phyloP scores from a whole-genome alignment of 495 filamentous ascomycete species.

The Aspergillus sparsus region DNA sequence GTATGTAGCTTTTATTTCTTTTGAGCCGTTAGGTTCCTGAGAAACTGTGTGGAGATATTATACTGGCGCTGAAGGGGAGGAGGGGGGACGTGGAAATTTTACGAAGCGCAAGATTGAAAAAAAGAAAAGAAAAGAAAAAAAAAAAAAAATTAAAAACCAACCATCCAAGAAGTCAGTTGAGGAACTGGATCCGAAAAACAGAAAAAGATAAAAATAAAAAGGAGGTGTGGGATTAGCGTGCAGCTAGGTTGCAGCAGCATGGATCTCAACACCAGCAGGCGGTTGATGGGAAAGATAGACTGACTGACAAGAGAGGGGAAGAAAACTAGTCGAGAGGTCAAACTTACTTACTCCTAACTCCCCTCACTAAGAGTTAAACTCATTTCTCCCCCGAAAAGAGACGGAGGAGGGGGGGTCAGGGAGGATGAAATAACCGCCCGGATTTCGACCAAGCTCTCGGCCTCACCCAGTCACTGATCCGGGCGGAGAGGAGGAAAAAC shows the following conservation, averaged over 20 bases:
- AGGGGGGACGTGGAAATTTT: neutral
- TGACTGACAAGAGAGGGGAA: slow-evolving; percentile 5
- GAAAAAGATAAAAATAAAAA: slow-evolving; percentile 13
- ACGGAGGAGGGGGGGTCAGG: neutral
- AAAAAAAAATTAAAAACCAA: slow-evolving; percentile 7
- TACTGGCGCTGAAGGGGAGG: neutral
- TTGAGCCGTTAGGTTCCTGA: neutral
- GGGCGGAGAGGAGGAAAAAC: neutral
- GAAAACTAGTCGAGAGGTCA: slow-evolving; percentile 3
- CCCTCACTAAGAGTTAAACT: no score
- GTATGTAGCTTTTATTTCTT: neutral
- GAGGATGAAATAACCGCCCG: slow-evolving; percentile 1
- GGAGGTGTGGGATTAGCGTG: slow-evolving; percentile 19
- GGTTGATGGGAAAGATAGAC: slow-evolving; percentile 5
- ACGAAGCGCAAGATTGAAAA: slow-evolving; percentile 1
- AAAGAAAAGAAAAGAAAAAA: slow-evolving; percentile 6
- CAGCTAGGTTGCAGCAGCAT: slow-evolving; percentile 24
- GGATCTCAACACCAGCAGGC: slow-evolving; percentile 1
- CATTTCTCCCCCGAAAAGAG: neutral
- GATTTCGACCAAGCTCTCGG: neutral
- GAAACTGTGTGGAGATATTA: neutral
- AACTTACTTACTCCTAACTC: neutral
- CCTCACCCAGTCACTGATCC: neutral
- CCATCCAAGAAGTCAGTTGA: neutral
- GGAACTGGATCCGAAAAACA: neutral